A percentile compares a stretch with the other conserved stretches of the same genome.
Evolutionary conservation across 495 filamentous ascomycete species (phyloP).

Genomic region (Xylaria nigripes): DNA sequence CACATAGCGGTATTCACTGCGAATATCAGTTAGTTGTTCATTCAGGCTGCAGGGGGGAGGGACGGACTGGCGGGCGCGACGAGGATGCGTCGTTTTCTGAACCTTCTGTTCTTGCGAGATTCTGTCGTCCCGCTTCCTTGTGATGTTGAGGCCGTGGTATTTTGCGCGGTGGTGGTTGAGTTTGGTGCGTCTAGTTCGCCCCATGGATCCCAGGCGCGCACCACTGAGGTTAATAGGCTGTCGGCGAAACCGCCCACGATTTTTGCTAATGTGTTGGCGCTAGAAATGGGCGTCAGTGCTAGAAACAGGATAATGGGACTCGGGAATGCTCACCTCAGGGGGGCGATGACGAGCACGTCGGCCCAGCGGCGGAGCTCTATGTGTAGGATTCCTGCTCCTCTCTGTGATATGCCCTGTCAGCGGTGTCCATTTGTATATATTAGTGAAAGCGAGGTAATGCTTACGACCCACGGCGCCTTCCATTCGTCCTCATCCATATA

Average conservation of each 20-base stretch:
- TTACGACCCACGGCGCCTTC: constrained; percentile 52
- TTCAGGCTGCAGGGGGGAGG: too few relatives aligned
- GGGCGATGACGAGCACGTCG: constrained; percentile 71
- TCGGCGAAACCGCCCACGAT: constrained; percentile 59
- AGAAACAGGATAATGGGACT: neutral
- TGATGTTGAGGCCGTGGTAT: neutral
- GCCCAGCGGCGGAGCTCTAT: constrained; percentile 73
- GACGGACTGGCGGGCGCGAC: constrained; percentile 42
- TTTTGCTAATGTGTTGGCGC: constrained; percentile 76
- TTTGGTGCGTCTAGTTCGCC: constrained; percentile 43
- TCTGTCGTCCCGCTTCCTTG: neutral
- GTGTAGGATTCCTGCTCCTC: constrained; percentile 65
- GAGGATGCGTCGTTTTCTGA: constrained; percentile 46
- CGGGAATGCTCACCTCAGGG: constrained; percentile 32
- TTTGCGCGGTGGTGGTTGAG: too few relatives aligned
- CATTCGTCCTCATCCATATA: constrained; percentile 78
- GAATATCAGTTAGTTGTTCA: constrained; percentile 27
- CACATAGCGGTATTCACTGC: constrained; percentile 88
- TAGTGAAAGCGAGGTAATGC: neutral
- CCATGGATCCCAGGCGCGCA: constrained; percentile 84
- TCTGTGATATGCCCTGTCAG: constrained; percentile 19
- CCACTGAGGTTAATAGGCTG: constrained; percentile 58
- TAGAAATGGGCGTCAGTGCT: constrained; percentile 10
- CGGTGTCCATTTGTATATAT: neutral
- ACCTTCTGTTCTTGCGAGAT: constrained; percentile 1